A percentile compares a stretch with the other conserved stretches of the same genome.
phyloP scores from a whole-genome alignment of 768 basidiomycete species.

The Leccinum ochraceum region DNA sequence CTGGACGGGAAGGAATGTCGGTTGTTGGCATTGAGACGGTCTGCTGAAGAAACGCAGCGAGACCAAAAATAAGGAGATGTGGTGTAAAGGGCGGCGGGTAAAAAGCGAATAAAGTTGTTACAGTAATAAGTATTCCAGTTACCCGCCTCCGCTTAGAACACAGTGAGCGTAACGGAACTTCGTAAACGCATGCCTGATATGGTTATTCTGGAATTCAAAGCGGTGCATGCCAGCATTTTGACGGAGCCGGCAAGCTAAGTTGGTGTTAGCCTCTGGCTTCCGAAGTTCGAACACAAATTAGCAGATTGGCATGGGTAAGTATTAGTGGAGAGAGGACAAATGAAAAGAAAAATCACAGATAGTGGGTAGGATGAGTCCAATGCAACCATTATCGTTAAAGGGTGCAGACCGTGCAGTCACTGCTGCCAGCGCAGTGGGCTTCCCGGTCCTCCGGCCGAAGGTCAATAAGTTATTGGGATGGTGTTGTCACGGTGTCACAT shows the following conservation, averaged over 20 bases:
- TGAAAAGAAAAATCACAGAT: too few relatives aligned
- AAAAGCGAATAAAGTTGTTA: slow-evolving; percentile 14
- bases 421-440: neutral
- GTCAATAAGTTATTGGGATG: too few relatives aligned
- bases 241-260: neutral
- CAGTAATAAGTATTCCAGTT: neutral
- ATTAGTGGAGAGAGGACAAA: too few relatives aligned
- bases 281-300: too few relatives aligned
- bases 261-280: too few relatives aligned
- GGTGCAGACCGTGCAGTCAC: neutral
- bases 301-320: too few relatives aligned
- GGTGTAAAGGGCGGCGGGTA: slow-evolving; percentile 14
- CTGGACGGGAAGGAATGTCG: slow-evolving; percentile 12
- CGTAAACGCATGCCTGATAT: slow-evolving; percentile 34
- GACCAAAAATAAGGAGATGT: slow-evolving; percentile 8
- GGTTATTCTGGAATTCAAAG: slow-evolving; percentile 12
- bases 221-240: neutral
- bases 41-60: slow-evolving; percentile 3
- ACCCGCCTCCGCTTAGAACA: slow-evolving; percentile 17
- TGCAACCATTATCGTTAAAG: neutral
- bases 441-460: too few relatives aligned
- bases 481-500: slow-evolving; percentile 16
- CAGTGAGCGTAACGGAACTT: slow-evolving; percentile 21
- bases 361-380: too few relatives aligned
- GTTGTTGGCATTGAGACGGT: slow-evolving; percentile 11